A percentile compares a stretch with the other conserved stretches of the same genome.
These are phyloP conservation scores for Trametes meyenii DNA, from an alignment of 768 basidiomycete species.

Conservation along the genomic window DNA sequence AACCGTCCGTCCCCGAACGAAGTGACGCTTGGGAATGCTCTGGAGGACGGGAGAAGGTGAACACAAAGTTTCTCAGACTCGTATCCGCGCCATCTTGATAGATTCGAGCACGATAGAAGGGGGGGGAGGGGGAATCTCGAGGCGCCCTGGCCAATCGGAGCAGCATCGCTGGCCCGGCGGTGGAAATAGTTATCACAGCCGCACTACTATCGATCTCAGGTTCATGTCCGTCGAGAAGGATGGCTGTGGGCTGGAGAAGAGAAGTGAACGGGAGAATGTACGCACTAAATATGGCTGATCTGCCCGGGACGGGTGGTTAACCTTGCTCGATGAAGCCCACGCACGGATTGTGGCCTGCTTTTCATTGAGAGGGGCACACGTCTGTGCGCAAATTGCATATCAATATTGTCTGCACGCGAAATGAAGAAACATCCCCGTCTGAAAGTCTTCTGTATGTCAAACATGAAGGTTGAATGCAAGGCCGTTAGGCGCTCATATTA, in stretches of 20 bases:
- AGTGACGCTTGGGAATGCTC: background rate
- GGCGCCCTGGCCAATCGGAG: slow-evolving; percentile 17
- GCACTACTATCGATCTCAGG: slow-evolving; percentile 23
- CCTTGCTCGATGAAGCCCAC: slow-evolving; percentile 1
- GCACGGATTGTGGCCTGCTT: background rate
- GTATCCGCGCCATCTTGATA: slow-evolving; percentile 16
- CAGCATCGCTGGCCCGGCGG: slow-evolving; percentile 10
- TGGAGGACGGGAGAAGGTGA: slow-evolving; percentile 4
- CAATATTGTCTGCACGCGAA: no score
- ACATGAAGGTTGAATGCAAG: background rate
- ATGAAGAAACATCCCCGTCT: no score
- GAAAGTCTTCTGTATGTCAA: no score
- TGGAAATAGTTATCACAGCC: slow-evolving; percentile 6
- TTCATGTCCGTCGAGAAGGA: slow-evolving; percentile 23
- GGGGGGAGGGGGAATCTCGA: background rate
- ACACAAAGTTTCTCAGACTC: slow-evolving; percentile 1
- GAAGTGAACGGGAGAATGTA: slow-evolving; percentile 10
- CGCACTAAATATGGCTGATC: slow-evolving; percentile 5
- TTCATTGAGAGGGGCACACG: background rate
- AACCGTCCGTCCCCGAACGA: background rate
- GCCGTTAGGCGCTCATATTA: background rate
- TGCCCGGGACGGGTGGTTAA: background rate
- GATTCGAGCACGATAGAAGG: slow-evolving; percentile 17
- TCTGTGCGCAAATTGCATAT: background rate
- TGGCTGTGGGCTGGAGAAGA: slow-evolving; percentile 10